A percentile compares a stretch with the other conserved stretches of the same genome.
Evolutionary conservation across 768 basidiomycete genomes (phyloP).

Genomic region (Aureoboletus auriporus): DNA sequence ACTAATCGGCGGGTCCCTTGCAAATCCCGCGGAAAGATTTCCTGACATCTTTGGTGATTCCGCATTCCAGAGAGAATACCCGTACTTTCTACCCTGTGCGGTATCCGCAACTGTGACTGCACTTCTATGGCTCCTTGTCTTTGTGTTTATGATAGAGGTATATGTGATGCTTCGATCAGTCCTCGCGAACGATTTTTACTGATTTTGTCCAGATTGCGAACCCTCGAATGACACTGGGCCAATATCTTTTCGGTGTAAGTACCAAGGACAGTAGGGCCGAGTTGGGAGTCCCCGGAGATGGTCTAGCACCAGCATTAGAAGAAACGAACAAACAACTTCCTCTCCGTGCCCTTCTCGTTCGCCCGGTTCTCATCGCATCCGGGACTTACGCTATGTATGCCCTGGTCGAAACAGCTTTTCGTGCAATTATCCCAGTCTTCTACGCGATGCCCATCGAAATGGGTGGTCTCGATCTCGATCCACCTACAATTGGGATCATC

Average conservation of each 20-base stretch:
- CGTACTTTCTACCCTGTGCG: constrained; percentile 72
- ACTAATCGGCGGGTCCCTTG: constrained; percentile 61
- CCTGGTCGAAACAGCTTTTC: constrained; percentile 60
- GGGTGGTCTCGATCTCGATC: constrained; percentile 25
- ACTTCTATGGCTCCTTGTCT: constrained; percentile 46
- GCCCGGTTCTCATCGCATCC: constrained; percentile 52
- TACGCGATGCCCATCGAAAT: constrained; percentile 28
- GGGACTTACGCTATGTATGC: constrained; percentile 59
- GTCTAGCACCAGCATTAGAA: not conserved
- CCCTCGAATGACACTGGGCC: constrained; percentile 7
- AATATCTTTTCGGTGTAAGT: constrained; percentile 15
- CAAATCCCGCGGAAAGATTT: constrained; percentile 63
- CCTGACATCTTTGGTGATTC: constrained; percentile 53
- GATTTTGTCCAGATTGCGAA: constrained; percentile 11
- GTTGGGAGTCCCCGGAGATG: not conserved
- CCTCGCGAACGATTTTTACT: not conserved
- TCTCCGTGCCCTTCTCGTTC: constrained; percentile 45
- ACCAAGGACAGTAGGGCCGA: not conserved
- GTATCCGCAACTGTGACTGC: constrained; percentile 54
- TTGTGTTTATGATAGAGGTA: constrained; percentile 56
- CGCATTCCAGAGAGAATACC: constrained; percentile 57
- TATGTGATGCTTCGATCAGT: not conserved
- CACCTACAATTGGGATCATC: constrained; percentile 29
- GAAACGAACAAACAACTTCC: constrained; percentile 32
- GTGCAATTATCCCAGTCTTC: constrained; percentile 38